Evolutionary conservation across 2,329 filamentous ascomycete genomes (phyloP), one percentile per base, ranked within the genome.

Genomic region (Trichophyton simii): DNA sequence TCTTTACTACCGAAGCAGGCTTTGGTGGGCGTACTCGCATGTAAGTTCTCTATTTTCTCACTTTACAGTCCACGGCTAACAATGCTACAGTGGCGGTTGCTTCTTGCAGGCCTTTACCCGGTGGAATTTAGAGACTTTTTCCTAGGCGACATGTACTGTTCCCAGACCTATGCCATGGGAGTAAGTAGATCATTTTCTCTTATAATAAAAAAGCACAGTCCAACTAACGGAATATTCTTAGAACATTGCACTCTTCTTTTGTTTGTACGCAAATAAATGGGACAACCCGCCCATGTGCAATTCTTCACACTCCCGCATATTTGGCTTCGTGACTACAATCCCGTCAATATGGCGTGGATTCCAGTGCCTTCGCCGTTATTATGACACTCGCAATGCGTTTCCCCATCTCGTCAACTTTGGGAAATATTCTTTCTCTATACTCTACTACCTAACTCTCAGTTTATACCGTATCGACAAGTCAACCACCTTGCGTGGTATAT

Each of bases 71-170:
- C 2, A 13, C 13, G 2, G 15, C 15, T 79, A 64, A 78, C 61
- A 6, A n/a, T 3, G 11, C 9, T 44, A 7, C 65, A 94, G 87
- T 95, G 88, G 83, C 88, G 94, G 63, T 79, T 97, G 18, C 77
- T 95, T 60, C 81, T 92, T 57, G 89, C 92, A 13, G 91, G 91
- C 3, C 72, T 95, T 20, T 96, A 95, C 69, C 90, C 90, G 1
- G 94, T 99, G 58, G 92, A 97, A 72, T 99, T 97, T 72, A 84
- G 91, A 62, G 94, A 99, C 74, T 97, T 99, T 76, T 97, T 96
- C 74, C 81, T 97, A 0, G 94, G 94, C 59, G 94, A 99, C 72
- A 96, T 97, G 80, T 96, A 95, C 73, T 97, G 92, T 74, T 97
- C 94, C 2, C 79, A 95, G 61, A 95, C 91, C 4, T 99, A 99